These are phyloP conservation scores for Eucalyptus marginata DNA, from an alignment of 345 rosid species.

Conservation along the genomic window DNA sequence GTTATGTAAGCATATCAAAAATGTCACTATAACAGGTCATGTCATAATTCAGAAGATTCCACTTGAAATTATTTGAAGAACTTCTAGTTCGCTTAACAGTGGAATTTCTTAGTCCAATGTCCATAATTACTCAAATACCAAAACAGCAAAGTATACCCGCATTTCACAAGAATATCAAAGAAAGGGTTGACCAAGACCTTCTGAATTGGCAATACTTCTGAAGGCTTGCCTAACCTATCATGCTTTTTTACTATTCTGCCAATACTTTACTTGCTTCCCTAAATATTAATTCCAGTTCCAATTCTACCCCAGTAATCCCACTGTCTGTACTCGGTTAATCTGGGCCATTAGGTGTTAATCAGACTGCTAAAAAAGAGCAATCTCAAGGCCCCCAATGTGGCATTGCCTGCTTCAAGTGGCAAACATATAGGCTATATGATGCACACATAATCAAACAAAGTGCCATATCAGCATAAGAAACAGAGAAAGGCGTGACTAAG, in stretches of 20 bases:
- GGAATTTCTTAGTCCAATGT: neutral
- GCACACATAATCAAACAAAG: neutral
- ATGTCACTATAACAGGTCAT: neutral
- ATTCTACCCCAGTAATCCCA: neutral
- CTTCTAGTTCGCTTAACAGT: neutral
- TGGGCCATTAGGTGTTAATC: neutral
- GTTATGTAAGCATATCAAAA: neutral
- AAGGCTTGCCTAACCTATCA: neutral
- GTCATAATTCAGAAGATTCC: neutral
- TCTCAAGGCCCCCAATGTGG: neutral
- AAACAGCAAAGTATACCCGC: neutral
- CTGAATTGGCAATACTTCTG: neutral
- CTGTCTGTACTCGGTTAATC: neutral
- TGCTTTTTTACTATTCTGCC: neutral
- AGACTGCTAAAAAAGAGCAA: neutral
- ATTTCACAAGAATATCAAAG: neutral
- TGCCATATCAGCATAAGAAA: neutral
- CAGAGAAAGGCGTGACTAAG: neutral
- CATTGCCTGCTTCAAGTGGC: neutral
- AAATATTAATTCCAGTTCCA: neutral
- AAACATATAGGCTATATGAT: neutral
- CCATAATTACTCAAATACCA: neutral
- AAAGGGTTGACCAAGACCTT: neutral
- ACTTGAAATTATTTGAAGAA: neutral
- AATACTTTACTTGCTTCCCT: neutral